A percentile compares a stretch with the other conserved stretches of the same genome.
These are phyloP conservation scores for Hypoxylon sp. DNA, from an alignment of 2,329 filamentous ascomycete genomes.

Conservation along the genomic window DNA sequence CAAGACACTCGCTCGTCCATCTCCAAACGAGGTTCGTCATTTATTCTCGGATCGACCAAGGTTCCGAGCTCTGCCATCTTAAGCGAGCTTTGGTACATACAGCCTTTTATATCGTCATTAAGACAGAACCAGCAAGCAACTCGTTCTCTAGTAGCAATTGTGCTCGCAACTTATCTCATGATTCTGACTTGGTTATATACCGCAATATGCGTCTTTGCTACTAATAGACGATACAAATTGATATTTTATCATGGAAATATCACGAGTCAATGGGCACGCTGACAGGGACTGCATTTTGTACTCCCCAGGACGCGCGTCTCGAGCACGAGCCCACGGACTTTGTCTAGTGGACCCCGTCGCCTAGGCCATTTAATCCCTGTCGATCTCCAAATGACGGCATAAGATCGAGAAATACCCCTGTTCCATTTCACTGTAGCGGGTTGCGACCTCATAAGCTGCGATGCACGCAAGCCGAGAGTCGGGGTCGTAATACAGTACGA, in stretches of 20 bases:
- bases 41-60: constrained; percentile 26
- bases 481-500: constrained; percentile 17
- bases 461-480: constrained; percentile 19
- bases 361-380: constrained; percentile 37
- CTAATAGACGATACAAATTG: constrained; percentile 25
- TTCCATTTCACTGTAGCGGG: constrained; percentile 28
- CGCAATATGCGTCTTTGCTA: constrained; percentile 17
- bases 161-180: not conserved
- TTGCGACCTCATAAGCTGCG: constrained; percentile 35
- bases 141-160: constrained; percentile 1
- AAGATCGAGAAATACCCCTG: constrained; percentile 37
- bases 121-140: constrained; percentile 6
- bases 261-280: constrained; percentile 21
- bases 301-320: constrained; percentile 49
- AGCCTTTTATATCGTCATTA: constrained; percentile 1
- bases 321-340: constrained; percentile 38
- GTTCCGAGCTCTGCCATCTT: constrained; percentile 26
- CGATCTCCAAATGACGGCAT: constrained; percentile 47
- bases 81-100: constrained; percentile 4
- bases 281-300: constrained; percentile 38
- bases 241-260: constrained; percentile 1
- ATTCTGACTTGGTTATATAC: constrained; percentile 6
- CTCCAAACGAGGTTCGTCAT: constrained; percentile 26
- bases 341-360: constrained; percentile 41
- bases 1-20: constrained; percentile 19